phyloP scores from a whole-genome alignment of 495 filamentous ascomycete genomes.

The Sordaria brevicollis region DNA sequence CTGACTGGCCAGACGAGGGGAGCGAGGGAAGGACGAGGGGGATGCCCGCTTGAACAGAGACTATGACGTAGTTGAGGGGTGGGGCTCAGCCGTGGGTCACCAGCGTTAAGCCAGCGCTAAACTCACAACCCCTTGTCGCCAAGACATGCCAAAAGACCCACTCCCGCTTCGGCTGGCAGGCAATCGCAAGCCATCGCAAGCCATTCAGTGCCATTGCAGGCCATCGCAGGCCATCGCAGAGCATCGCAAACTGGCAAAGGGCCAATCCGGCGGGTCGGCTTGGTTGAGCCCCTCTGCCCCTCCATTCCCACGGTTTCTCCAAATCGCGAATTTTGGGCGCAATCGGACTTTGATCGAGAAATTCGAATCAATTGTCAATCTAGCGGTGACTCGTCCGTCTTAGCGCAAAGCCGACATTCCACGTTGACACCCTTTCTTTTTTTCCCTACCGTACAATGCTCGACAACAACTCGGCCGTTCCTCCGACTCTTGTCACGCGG shows the following conservation, averaged over 20 bases:
- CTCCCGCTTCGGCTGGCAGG: not conserved
- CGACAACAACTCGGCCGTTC: not conserved
- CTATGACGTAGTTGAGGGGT: not conserved
- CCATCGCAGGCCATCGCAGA: not conserved
- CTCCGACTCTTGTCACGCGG: not conserved
- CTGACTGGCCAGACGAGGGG: not conserved
- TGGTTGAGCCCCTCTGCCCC: not conserved
- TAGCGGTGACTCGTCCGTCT: not conserved
- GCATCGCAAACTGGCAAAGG: not conserved
- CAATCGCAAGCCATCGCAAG: not conserved
- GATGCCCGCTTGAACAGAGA: not conserved
- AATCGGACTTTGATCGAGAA: not conserved
- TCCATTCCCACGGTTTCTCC: not conserved
- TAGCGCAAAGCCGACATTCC: not conserved
- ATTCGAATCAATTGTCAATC: not conserved
- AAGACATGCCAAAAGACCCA: not conserved
- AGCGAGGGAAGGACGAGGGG: not conserved
- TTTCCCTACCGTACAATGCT: too few species aligned
- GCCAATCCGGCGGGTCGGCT: not conserved
- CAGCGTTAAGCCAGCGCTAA: not conserved
- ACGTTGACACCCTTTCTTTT: not conserved
- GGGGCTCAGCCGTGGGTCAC: too few species aligned
- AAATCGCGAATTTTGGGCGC: not conserved
- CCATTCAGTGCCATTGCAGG: not conserved
- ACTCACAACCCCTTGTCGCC: not conserved